A percentile compares a stretch with the other conserved stretches of the same genome.
These are phyloP conservation scores for Trypanosoma platydactyli DNA, from an alignment of 208 protist genomes.

Conservation along the genomic window DNA sequence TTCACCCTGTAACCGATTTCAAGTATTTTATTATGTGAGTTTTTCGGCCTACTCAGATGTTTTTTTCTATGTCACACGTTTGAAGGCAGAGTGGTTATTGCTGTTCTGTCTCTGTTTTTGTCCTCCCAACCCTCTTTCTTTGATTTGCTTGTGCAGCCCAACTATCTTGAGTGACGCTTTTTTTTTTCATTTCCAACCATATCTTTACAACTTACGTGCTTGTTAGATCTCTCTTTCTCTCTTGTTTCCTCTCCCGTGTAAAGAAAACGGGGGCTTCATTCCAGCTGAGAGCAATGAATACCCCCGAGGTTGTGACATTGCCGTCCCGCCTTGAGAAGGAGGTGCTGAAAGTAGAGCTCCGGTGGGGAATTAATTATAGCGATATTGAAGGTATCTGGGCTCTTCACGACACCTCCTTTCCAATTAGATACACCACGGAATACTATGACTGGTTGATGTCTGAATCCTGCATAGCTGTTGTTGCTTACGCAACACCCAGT, in stretches of 20 bases:
- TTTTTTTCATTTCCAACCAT: conserved; percentile 29
- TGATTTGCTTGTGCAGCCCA: too few species aligned
- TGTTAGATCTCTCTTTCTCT: background rate
- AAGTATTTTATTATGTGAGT: too few species aligned
- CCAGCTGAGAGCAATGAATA: background rate
- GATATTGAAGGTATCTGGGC: conserved; percentile 45
- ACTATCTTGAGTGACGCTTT: background rate
- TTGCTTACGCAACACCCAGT: conserved; percentile 39
- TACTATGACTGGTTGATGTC: conserved; percentile 65
- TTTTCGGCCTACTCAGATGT: too few species aligned
- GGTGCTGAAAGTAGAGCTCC: conserved; percentile 40
- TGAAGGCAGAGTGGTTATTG: too few species aligned
- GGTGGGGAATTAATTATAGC: conserved; percentile 52
- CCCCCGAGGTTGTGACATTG: conserved; percentile 15
- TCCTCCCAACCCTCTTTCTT: too few species aligned
- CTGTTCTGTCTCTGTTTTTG: too few species aligned
- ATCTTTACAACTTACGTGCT: background rate
- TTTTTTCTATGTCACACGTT: too few species aligned
- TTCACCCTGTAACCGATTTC: too few species aligned
- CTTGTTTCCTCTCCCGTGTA: background rate
- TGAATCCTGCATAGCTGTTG: conserved; percentile 41
- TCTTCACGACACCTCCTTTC: conserved; percentile 64
- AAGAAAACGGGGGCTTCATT: background rate
- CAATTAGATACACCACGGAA: conserved; percentile 42
- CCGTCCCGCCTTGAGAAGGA: background rate